A percentile compares a stretch with the other conserved stretches of the same genome.
These are phyloP conservation scores for Cucumis hystrix DNA, from an alignment of 306 rosid species.

Conservation along the genomic window DNA sequence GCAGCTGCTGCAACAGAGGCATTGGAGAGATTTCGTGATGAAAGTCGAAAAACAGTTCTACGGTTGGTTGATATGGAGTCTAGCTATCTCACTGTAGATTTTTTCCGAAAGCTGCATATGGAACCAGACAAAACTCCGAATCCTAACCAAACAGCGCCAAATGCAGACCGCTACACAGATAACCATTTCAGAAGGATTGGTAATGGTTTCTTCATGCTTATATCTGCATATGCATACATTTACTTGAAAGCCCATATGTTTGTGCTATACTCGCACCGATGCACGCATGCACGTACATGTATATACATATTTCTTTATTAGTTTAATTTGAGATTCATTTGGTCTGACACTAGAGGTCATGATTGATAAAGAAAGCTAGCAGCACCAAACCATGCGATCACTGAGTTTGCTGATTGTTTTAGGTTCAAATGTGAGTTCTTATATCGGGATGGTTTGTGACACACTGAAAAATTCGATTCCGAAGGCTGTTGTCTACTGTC, in stretches of 20 bases:
- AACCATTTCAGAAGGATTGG: constrained; percentile 81
- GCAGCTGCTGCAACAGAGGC: constrained; percentile 82
- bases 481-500: constrained; percentile 95
- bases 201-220: constrained; percentile 9
- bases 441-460: constrained; percentile 79
- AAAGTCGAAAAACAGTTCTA: constrained; percentile 69
- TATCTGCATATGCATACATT: neutral
- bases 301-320: neutral
- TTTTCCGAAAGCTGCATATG: constrained; percentile 70
- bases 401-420: constrained; percentile 18
- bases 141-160: constrained; percentile 31
- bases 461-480: constrained; percentile 79
- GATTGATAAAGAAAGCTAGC: neutral
- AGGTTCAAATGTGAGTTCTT: constrained; percentile 85
- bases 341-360: neutral
- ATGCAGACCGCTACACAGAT: constrained; percentile 45
- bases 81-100: constrained; percentile 84
- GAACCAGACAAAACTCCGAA: constrained; percentile 61
- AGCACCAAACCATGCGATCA: neutral
- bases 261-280: neutral
- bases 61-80: constrained; percentile 99
- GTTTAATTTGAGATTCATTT: neutral
- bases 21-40: constrained; percentile 82
- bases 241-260: neutral
- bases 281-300: neutral